Conservation (phyloP, 1,284 basidiomycete genomes). For the Boletellus deceptivus region DNA sequence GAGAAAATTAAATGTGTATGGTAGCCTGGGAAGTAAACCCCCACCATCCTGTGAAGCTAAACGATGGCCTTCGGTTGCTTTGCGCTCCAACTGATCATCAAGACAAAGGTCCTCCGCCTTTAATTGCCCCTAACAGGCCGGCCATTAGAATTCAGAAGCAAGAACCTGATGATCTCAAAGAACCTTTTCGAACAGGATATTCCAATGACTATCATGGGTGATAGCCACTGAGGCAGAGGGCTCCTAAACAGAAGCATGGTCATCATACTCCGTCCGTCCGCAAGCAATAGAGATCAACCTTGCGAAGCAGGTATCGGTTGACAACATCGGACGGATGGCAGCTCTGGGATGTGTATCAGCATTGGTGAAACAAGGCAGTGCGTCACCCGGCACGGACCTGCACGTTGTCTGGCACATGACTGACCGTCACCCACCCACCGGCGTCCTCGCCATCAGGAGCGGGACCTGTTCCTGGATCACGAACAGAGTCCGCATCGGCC, state of each 20-base stretch:
- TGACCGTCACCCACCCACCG: background rate
- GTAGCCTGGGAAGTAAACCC: background rate
- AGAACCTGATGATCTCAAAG: background rate
- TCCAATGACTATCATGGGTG: conserved; percentile 14
- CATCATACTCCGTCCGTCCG: background rate
- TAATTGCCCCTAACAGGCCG: background rate
- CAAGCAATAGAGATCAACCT: background rate
- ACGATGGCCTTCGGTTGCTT: conserved; percentile 5
- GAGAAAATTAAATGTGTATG: background rate
- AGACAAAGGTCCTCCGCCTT: conserved; percentile 6
- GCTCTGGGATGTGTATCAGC: conserved; percentile 1
- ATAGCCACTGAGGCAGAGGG: conserved; percentile 12
- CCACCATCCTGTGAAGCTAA: conserved; percentile 4
- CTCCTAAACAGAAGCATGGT: conserved; percentile 1
- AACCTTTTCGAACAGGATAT: conserved; percentile 6
- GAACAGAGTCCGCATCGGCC: too few species aligned
- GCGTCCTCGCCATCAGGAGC: background rate
- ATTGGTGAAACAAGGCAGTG: background rate
- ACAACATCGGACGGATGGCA: conserved; percentile 14
- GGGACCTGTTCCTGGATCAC: too few species aligned
- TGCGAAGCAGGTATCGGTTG: conserved; percentile 15
- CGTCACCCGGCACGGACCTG: background rate
- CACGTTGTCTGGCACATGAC: conserved; percentile 2
- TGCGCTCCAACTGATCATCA: conserved; percentile 2
- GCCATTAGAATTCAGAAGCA: background rate